Evolutionary conservation across 148 eudicot genomes (phyloP).

Genomic region (Fagopyrum tataricum): DNA sequence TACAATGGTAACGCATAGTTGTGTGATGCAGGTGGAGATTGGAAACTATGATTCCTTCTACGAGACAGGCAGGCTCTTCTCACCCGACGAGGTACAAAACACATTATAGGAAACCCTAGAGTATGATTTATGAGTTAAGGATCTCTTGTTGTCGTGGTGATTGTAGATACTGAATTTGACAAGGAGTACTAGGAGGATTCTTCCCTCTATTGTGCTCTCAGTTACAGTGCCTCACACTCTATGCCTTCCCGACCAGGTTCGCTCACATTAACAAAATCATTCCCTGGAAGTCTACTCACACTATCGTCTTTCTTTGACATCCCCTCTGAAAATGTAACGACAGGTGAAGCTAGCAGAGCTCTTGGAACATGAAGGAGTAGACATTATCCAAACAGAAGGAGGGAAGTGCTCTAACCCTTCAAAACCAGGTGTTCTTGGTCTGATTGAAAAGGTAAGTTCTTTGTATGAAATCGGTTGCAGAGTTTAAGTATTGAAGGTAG

Average conservation of each 20-base stretch:
- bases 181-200: constrained; percentile 56
- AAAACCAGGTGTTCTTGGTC: constrained; percentile 78
- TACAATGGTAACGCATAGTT: neutral
- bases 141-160: neutral
- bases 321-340: neutral
- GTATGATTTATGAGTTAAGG: neutral
- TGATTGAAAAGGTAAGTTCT: constrained; percentile 71
- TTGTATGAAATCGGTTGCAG: neutral
- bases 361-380: constrained; percentile 75
- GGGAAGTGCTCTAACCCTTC: constrained; percentile 76
- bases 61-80: constrained; percentile 63
- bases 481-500: neutral
- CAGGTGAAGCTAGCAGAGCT: constrained; percentile 76
- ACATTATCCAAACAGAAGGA: constrained; percentile 89
- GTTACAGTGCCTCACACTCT: constrained; percentile 92
- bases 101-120: neutral
- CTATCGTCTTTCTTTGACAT: neutral
- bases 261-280: neutral
- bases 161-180: constrained; percentile 64
- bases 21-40: constrained; percentile 58
- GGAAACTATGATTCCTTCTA: constrained; percentile 92
- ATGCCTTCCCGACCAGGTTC: constrained; percentile 86
- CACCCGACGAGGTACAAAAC: constrained; percentile 68
- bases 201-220: constrained; percentile 67
- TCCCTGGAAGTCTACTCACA: neutral